Percentiles rank a stretch among this genome's conserved stretches.
These are phyloP conservation scores for Botrytis sinoallii DNA, from an alignment of 2,329 filamentous ascomycete genomes.

Conservation along the genomic window DNA sequence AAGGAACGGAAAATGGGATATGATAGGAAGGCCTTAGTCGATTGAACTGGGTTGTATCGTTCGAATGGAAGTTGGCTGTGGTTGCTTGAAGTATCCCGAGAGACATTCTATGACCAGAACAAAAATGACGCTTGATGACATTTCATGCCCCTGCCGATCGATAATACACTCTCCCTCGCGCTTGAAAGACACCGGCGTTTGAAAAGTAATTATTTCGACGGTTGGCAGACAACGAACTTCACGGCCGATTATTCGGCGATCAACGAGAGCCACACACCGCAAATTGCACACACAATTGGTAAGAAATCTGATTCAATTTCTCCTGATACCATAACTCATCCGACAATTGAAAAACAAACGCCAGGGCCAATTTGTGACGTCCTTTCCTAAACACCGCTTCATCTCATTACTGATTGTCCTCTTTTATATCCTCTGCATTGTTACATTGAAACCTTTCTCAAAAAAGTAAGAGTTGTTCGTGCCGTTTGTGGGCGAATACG, in stretches of 20 bases:
- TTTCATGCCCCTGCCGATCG: background rate
- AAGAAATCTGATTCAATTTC: constrained; percentile 9
- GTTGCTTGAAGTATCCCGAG: background rate
- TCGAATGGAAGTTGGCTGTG: background rate
- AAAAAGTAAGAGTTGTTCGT: background rate
- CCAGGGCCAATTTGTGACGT: constrained; percentile 13
- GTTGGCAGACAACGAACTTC: background rate
- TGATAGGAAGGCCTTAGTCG: background rate
- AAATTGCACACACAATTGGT: background rate
- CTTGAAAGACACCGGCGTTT: background rate
- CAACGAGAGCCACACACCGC: background rate
- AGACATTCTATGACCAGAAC: background rate
- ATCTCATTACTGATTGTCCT: constrained; percentile 1
- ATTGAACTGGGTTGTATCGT: background rate
- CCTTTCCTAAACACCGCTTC: constrained; percentile 18
- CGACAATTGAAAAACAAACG: constrained; percentile 12
- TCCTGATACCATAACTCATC: constrained; percentile 8
- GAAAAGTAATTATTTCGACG: background rate
- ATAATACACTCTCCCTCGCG: background rate
- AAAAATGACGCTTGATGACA: background rate
- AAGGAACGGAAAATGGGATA: background rate
- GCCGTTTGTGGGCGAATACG: background rate
- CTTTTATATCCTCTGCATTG: background rate
- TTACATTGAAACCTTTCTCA: constrained; percentile 1
- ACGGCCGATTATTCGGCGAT: background rate